Evolutionary conservation across 306 rosid genomes (phyloP), one percentile per base, ranked within the genome.

Genomic region (Ormosia emarginata): DNA sequence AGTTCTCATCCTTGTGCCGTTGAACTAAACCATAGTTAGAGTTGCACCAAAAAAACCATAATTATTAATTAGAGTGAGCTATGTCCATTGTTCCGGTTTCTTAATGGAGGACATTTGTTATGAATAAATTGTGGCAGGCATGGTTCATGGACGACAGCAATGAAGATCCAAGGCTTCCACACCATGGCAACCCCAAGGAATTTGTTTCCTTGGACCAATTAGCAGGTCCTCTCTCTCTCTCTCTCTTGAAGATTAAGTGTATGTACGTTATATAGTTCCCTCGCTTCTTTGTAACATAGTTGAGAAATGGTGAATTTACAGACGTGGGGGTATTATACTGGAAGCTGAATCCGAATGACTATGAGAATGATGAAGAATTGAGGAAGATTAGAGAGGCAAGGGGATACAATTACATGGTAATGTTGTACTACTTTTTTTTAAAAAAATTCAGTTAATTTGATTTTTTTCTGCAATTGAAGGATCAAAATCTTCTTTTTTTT

Each of bases 401-500:
- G 69, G 98, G 94, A 70, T 95, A 91, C 81, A 91, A 85, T 80
- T 95, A 93, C 91, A 85, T 87, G 97, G 98, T 94, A 82, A 11
- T 30, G 3, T 49, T 67, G 0, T 46, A 2, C 14, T 5, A 15
- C 37, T 18, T 71, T 74, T 10, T 1, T 56, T 68, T 2, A 2
- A 29, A 61, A 2, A 50, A 8, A 1, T 61, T 5, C n/a, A 24
- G 24, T 49, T 57, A 14, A 3, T 12, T 53, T 34, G 11, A 4
- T 50, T 41, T 24, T 41, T 8, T 59, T 24, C 14, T 15, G 1
- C 7, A 39, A 52, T 37, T 37, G 7, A 8, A 29, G 13, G n/a
- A 29, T 2, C 6, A 37, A 14, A 2, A 64, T 66, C 7, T 40
- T 40, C 52, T 3, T 15, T 7, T 40, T 44, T 3, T 2, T 44